phyloP scores from a whole-genome alignment of 2,329 filamentous ascomycete species.

The Pyricularia grisea region DNA sequence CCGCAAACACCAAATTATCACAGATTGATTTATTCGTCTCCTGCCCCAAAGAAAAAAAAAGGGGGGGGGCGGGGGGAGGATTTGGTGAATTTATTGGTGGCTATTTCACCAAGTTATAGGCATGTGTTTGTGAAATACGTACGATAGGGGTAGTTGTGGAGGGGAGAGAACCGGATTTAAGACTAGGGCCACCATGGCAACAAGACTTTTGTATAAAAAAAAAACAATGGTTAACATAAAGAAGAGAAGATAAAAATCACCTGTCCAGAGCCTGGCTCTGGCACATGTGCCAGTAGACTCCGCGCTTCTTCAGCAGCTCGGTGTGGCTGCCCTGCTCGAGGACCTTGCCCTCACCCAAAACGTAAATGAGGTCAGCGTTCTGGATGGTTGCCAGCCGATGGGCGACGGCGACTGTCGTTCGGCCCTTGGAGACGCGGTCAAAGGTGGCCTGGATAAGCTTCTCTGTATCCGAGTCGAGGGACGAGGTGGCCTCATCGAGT shows the following conservation, averaged over 20 bases:
- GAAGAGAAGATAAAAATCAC: slow-evolving; percentile 13
- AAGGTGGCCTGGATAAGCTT: slow-evolving; percentile 57
- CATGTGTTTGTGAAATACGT: background rate
- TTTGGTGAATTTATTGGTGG: background rate
- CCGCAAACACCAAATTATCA: background rate
- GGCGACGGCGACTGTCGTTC: slow-evolving; percentile 65
- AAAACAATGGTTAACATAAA: background rate
- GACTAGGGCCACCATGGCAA: background rate
- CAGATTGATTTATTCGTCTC: background rate
- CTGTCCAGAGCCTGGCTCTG: slow-evolving; percentile 49
- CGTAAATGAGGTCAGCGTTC: slow-evolving; percentile 47
- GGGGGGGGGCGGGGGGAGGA: too few relatives aligned
- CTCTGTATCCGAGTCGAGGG: slow-evolving; percentile 50
- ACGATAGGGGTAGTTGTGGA: background rate
- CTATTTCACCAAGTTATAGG: background rate
- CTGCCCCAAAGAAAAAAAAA: background rate
- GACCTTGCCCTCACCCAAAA: slow-evolving; percentile 57
- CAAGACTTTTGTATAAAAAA: background rate
- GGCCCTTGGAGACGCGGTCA: slow-evolving; percentile 47
- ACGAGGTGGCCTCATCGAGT: slow-evolving; percentile 50
- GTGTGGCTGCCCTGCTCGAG: slow-evolving; percentile 43
- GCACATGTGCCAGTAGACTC: slow-evolving; percentile 51
- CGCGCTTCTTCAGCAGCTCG: slow-evolving; percentile 40
- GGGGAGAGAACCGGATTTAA: background rate
- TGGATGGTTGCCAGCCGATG: slow-evolving; percentile 44